A percentile compares a stretch with the other conserved stretches of the same genome.
Evolutionary conservation across 495 filamentous ascomycete species (phyloP).

Genomic region (Neohortaea acidophila): DNA sequence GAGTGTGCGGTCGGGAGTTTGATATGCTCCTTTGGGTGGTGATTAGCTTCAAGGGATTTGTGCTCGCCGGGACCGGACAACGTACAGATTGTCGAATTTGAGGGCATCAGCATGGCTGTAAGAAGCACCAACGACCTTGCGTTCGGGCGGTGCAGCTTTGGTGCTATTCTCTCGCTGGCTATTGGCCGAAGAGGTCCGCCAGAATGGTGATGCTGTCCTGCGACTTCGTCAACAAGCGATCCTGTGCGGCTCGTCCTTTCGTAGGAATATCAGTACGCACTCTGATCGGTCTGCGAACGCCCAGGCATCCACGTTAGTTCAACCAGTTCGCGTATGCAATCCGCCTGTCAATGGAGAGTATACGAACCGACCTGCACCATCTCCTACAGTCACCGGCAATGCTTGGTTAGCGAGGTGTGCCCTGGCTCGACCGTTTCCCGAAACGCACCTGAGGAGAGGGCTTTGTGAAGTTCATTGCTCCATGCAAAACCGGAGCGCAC

Average conservation of each 20-base stretch:
- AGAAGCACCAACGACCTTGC: conserved; percentile 79
- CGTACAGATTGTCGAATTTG: conserved; percentile 63
- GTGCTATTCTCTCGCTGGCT: conserved; percentile 9
- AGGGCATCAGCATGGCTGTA: conserved; percentile 94
- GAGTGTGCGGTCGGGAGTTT: conserved; percentile 45
- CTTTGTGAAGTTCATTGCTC: conserved; percentile 39
- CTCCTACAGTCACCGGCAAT: conserved; percentile 52
- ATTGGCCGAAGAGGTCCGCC: conserved; percentile 46
- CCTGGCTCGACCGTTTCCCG: background rate
- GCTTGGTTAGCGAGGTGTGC: background rate
- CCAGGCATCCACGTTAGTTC: conserved; percentile 14
- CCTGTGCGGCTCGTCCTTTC: background rate
- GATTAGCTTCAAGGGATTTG: too few species aligned
- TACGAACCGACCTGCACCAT: conserved; percentile 98
- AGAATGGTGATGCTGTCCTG: conserved; percentile 78
- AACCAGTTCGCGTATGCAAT: conserved; percentile 7
- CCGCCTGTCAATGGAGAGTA: conserved; percentile 17
- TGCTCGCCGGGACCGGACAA: too few species aligned
- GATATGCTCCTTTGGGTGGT: conserved; percentile 38
- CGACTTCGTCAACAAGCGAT: background rate
- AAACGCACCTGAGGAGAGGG: conserved; percentile 53
- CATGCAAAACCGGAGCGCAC: too few species aligned
- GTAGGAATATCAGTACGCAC: conserved; percentile 19
- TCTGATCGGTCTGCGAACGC: conserved; percentile 34
- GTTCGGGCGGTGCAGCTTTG: conserved; percentile 26